Evolutionary conservation across 257 asterid genomes (phyloP).

Genomic region (Coffea canephora): DNA sequence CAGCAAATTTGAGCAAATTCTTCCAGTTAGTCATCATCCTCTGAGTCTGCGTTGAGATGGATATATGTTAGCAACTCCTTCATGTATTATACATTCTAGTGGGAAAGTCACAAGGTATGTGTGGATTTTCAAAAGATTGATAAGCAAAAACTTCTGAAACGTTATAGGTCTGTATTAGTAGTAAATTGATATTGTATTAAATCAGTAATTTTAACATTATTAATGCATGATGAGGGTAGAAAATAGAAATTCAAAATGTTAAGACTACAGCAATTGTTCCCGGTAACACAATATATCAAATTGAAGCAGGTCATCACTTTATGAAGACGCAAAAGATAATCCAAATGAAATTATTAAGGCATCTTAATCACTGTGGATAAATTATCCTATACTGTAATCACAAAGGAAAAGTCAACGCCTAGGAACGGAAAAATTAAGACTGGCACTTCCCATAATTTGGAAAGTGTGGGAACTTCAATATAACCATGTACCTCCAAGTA

Average conservation of each 20-base stretch:
- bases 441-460: not conserved
- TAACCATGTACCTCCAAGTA: not conserved
- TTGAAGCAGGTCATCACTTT: too few species aligned
- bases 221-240: too few species aligned
- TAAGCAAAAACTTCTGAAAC: too few species aligned
- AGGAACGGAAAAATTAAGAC: not conserved
- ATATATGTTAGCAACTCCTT: conserved; percentile 19
- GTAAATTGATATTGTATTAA: too few species aligned
- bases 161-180: too few species aligned
- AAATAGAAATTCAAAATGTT: too few species aligned
- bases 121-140: too few species aligned
- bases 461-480: not conserved
- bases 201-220: too few species aligned
- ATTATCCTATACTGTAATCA: not conserved
- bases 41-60: conserved; percentile 49
- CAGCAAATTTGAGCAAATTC: not conserved
- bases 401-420: not conserved
- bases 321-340: not conserved
- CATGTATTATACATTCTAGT: not conserved
- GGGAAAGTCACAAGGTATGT: too few species aligned
- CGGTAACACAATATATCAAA: not conserved
- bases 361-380: not conserved
- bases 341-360: not conserved
- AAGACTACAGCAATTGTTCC: not conserved
- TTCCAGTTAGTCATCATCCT: conserved; percentile 52